Percentiles rank a stretch among this genome's conserved stretches.
These are phyloP conservation scores for Mortierella sp. DNA, from an alignment of 371 early-diverging fungal genomes.

Conservation along the genomic window DNA sequence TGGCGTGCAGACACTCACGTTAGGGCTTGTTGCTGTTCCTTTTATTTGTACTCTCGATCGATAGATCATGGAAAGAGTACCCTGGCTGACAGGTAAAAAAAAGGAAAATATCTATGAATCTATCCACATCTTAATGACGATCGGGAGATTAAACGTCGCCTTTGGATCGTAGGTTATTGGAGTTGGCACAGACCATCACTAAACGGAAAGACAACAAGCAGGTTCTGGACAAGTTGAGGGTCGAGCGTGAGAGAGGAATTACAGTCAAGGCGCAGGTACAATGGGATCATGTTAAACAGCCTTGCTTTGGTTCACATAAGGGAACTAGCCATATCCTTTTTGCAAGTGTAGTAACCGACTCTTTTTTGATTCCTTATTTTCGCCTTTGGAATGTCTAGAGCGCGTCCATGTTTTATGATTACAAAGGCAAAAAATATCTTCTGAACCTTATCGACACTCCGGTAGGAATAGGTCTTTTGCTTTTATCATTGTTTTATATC, in stretches of 20 bases:
- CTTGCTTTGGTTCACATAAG: no score
- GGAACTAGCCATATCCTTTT: no score
- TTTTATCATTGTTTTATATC: no score
- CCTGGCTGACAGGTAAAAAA: constrained; percentile 82
- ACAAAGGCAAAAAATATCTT: constrained; percentile 80
- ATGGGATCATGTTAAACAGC: background rate
- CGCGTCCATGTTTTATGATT: constrained; percentile 87
- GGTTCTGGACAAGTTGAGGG: constrained; percentile 94
- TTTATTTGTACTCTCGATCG: background rate
- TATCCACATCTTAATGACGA: no score
- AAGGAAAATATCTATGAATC: background rate
- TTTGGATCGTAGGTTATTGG: constrained; percentile 67
- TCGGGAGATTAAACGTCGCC: background rate
- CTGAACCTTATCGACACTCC: constrained; percentile 94
- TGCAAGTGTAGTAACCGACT: no score
- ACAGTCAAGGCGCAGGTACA: constrained; percentile 96
- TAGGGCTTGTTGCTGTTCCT: background rate
- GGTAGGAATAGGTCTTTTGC: constrained; percentile 49
- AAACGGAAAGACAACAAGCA: constrained; percentile 82
- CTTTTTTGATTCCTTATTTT: no score
- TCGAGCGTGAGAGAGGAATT: constrained; percentile 96
- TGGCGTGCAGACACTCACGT: no score
- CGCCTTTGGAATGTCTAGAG: constrained; percentile 60
- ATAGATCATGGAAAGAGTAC: constrained; percentile 97
- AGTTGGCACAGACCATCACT: constrained; percentile 84